A percentile compares a stretch with the other conserved stretches of the same genome.
These are phyloP conservation scores for Hypoxylon lenormandii DNA, from an alignment of 495 filamentous ascomycete genomes.

Conservation along the genomic window DNA sequence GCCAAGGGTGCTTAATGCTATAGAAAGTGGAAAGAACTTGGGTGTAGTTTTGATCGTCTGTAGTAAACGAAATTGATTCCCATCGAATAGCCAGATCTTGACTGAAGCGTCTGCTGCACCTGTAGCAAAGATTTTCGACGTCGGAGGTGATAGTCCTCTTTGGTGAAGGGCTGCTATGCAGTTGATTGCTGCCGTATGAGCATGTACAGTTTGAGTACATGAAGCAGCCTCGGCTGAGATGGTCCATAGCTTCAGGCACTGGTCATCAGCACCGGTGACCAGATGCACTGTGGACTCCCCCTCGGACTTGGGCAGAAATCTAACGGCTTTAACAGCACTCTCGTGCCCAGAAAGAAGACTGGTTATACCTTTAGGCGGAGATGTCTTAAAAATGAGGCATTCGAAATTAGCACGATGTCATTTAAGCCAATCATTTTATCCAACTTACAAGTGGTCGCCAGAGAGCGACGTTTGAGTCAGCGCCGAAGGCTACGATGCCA, in stretches of 20 bases:
- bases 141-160: slow-evolving; percentile 13
- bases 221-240: slow-evolving; percentile 46
- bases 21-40: slow-evolving; percentile 80
- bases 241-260: slow-evolving; percentile 79
- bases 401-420: slow-evolving; percentile 23
- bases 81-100: slow-evolving; percentile 76
- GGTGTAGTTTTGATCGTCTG: slow-evolving; percentile 80
- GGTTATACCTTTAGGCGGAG: slow-evolving; percentile 69
- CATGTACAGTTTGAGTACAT: slow-evolving; percentile 64
- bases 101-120: slow-evolving; percentile 86
- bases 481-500: slow-evolving; percentile 86
- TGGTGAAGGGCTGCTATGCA: slow-evolving; percentile 70
- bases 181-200: slow-evolving; percentile 82
- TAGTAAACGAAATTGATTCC: slow-evolving; percentile 63
- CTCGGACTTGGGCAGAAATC: slow-evolving; percentile 72
- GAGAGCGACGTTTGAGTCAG: slow-evolving; percentile 85
- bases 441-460: slow-evolving; percentile 83
- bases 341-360: slow-evolving; percentile 82
- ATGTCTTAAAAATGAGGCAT: slow-evolving; percentile 54
- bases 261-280: slow-evolving; percentile 84
- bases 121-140: slow-evolving; percentile 67
- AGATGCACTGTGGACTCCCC: slow-evolving; percentile 66
- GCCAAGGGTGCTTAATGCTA: slow-evolving; percentile 73
- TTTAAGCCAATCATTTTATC: slow-evolving; percentile 1
- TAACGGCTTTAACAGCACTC: slow-evolving; percentile 84